Conservation (phyloP, 371 early-diverging fungal genomes). For the Fennellomyces sp. region DNA sequence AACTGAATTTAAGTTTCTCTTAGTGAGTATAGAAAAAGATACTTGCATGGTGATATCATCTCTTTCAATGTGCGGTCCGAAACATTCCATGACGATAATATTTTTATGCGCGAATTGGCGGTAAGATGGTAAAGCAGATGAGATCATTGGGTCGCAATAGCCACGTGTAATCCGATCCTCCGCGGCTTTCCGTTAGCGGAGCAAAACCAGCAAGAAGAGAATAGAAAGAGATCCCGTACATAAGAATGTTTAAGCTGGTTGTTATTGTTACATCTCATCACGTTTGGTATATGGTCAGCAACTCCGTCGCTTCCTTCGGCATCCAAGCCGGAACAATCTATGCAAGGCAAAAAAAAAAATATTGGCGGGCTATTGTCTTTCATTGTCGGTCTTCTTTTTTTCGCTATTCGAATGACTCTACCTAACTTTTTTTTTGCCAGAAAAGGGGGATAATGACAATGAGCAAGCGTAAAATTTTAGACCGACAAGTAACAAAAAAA, state of each 20-base stretch:
- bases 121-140: background rate
- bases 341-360: too few species aligned
- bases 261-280: background rate
- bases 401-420: too few species aligned
- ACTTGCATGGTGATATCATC: background rate
- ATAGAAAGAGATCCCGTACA: background rate
- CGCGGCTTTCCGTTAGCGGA: background rate
- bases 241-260: background rate
- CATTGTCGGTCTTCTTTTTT: too few species aligned
- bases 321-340: background rate
- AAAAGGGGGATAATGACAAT: too few species aligned
- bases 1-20: background rate
- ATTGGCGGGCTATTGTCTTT: background rate
- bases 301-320: background rate
- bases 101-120: background rate
- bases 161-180: constrained; percentile 2
- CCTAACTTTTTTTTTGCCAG: too few species aligned
- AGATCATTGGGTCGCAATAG: background rate
- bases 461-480: too few species aligned
- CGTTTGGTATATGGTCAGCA: background rate
- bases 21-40: background rate
- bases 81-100: background rate
- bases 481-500: background rate
- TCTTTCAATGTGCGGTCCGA: background rate
- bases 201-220: background rate